Evolutionary conservation across 176 grass and related monocot species (phyloP).

Genomic region (Eleusine coracana): DNA sequence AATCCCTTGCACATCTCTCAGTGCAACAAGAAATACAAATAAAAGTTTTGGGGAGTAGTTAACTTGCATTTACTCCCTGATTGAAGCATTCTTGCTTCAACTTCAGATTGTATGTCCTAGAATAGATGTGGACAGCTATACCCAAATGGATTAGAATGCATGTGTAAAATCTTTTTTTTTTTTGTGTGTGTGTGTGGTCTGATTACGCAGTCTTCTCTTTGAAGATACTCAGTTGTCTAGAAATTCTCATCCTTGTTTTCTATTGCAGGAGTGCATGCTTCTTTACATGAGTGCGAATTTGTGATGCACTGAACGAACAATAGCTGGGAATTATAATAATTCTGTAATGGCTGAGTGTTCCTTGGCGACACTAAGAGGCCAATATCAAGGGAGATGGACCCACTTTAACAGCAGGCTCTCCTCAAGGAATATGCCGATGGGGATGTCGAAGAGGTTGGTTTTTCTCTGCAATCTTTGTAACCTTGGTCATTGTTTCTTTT

Average conservation of each 20-base stretch:
- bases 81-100: not conserved
- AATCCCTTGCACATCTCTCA: not conserved
- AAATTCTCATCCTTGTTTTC: conserved; percentile 14
- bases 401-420: conserved; percentile 27
- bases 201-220: not conserved
- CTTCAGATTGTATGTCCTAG: not conserved
- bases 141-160: not conserved
- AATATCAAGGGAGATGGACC: conserved; percentile 42
- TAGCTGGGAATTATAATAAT: not conserved
- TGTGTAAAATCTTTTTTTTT: not conserved
- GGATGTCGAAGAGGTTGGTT: conserved; percentile 44
- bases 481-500: not conserved
- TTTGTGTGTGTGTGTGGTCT: not conserved
- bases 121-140: no score
- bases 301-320: conserved; percentile 34
- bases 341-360: conserved; percentile 64
- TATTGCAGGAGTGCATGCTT: conserved; percentile 14
- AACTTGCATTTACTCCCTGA: not conserved
- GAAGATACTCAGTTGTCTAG: not conserved
- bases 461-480: not conserved
- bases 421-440: conserved; percentile 22
- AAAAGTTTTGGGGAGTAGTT: not conserved
- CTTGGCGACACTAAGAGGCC: conserved; percentile 49
- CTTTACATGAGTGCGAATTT: not conserved
- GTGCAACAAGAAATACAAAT: not conserved